Conservation (phyloP, 495 filamentous ascomycete species). For the Tuber magnatum region DNA sequence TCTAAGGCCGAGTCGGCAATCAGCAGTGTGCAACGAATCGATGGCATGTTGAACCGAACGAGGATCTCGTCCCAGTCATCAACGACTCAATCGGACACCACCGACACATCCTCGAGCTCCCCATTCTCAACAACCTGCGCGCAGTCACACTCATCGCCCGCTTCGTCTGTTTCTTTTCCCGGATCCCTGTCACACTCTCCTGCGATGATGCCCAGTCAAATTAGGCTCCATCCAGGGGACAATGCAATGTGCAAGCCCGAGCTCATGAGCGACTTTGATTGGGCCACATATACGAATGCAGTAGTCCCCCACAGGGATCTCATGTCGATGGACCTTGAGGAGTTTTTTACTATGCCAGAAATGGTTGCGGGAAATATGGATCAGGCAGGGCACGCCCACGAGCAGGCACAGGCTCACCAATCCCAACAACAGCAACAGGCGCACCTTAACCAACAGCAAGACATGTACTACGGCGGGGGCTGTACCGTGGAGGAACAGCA, state of each 20-base stretch:
- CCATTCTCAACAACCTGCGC: conserved; percentile 17
- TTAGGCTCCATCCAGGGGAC: conserved; percentile 13
- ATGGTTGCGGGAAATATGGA: conserved; percentile 14
- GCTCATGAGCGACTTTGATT: conserved; percentile 34
- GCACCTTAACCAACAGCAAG: conserved; percentile 11
- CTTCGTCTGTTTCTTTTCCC: conserved; percentile 21
- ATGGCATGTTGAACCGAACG: conserved; percentile 11
- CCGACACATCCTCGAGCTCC: conserved; percentile 19
- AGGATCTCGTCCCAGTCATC: conserved; percentile 23
- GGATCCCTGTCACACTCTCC: conserved; percentile 25
- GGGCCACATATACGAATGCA: conserved; percentile 32
- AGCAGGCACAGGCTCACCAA: conserved; percentile 20
- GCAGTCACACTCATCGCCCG: conserved; percentile 23
- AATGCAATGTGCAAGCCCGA: conserved; percentile 25
- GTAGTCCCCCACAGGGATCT: conserved; percentile 31
- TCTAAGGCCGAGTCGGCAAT: conserved; percentile 32
- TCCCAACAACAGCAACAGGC: conserved; percentile 13
- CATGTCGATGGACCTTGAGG: conserved; percentile 35
- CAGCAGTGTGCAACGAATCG: conserved; percentile 29
- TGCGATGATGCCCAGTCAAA: conserved; percentile 13
- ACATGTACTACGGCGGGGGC: conserved; percentile 20
- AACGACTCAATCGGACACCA: conserved; percentile 18
- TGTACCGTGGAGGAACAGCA: conserved; percentile 32
- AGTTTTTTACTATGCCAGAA: conserved; percentile 32
- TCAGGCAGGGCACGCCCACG: conserved; percentile 3